Base-by-base conservation (phyloP, 345 rosid genomes). In the Boechera divaricarpa region DNA sequence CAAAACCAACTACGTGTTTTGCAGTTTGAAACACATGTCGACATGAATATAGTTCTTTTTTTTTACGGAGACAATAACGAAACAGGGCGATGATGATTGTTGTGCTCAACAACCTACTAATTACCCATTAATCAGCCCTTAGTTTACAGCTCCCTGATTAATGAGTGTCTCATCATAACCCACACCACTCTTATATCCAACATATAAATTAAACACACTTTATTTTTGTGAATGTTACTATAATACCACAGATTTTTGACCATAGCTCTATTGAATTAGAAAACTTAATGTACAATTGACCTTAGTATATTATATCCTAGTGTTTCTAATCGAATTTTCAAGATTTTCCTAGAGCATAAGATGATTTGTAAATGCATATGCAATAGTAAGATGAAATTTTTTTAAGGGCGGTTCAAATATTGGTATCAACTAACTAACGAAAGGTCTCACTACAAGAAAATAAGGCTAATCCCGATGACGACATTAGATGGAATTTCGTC, bases 11-110 rank as follows among this genome's bases (percentile, higher is more conserved):
- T 62, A 62, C 62, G 69, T 61, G 69, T 62, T 73, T 73, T 62
- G 62, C 61, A 62, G 53, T 73, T 73, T 62, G 32, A 63, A 51
- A 62, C 69, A 72, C 69, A 72, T 73, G 53, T 52, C 69, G 61
- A 62, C 49, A 61, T 48, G 49, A 61, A 16, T 44, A 26, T 51
- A 35, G 41, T 36, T 7, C 24, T 21, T 21, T 21, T 18, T 18
- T 21, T 21, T 21, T 21, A 21, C 24, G 24, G 24, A 21, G 24
- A 21, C 24, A 21, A 21, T 21, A 21, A 21, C 1, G 24, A 21
- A 21, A 21, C 24, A 21, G 24, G 24, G 24, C 24, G 28, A 18
- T 7, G 21, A 51, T 21, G 39, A 41, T 69, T 41, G 55, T 69
- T 28, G 35, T 32, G n/a, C 63, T 38, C 53, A 55, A 69, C 63